Evolutionary conservation across 495 filamentous ascomycete genomes (phyloP), one percentile per base, ranked within the genome.

Genomic region (Cenococcum geophilum): DNA sequence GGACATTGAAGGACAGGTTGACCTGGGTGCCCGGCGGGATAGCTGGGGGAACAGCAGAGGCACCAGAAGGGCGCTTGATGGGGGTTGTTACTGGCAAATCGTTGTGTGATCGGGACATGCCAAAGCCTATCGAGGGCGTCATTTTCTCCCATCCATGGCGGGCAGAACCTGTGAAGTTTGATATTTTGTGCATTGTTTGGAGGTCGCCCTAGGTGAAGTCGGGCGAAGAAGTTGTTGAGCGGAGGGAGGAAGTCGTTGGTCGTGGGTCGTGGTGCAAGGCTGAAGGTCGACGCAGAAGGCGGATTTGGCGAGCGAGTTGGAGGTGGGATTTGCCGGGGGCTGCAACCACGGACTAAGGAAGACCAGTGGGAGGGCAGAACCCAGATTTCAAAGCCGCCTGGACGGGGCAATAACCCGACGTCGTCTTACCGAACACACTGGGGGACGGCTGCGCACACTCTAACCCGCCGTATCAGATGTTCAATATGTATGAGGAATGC

Each of bases 91-190:
- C 74, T 57, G 78, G 76, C 82, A 92, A 86, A 68, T 89, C 86
- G 77, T 86, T 83, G 68, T 86, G 85, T 50, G 69, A 63, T 42
- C 59, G 59, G 37, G 62, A 67, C 59, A 67, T 63, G 32, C 65
- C 66, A 60, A 76, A 76, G 64, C 70, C 70, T 63, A 73, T 68
- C 25, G 89, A 86, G 65, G 87, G 89, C 71, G 83, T 83, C 83
- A 93, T 92, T 80, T 89, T 85, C 78, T 95, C 89, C 81, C 87
- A 89, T 81, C 90, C 92, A 84, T 95, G 89, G 79, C 91, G 88
- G 81, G 84, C 84, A 65, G 78, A 76, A 73, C 83, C 83, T 66
- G 84, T 85, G 69, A 95, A 90, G 77, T 89, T 92, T 75, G 87
- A 84, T 71, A 96, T 86, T 78, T 92, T 95, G 80, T 95, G 92